These are phyloP conservation scores for Remersonia thermophila DNA, from an alignment of 2,329 filamentous ascomycete genomes.

Conservation along the genomic window DNA sequence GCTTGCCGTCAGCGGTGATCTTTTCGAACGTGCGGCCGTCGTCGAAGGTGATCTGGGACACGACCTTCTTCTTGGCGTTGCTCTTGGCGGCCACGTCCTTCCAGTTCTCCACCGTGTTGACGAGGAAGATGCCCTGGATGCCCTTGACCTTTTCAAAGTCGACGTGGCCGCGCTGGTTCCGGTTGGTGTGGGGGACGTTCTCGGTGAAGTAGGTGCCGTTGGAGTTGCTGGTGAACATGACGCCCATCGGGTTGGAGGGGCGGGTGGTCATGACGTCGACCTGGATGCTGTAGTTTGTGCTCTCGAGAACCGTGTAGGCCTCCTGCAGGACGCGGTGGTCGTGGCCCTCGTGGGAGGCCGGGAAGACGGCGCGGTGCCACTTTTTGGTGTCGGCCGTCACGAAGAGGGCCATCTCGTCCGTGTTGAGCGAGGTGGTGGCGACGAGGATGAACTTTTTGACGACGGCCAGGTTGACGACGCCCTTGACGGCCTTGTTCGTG, in stretches of 20 bases:
- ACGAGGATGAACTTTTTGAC: constrained; percentile 82
- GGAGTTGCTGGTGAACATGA: constrained; percentile 89
- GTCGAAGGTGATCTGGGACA: constrained; percentile 83
- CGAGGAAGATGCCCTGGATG: constrained; percentile 83
- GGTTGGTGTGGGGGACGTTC: constrained; percentile 87
- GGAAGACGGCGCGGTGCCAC: constrained; percentile 91
- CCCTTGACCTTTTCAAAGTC: constrained; percentile 91
- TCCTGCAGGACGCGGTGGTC: constrained; percentile 71
- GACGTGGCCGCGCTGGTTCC: constrained; percentile 60
- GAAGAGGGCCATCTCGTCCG: constrained; percentile 84
- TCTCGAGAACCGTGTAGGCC: constrained; percentile 87
- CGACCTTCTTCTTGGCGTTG: constrained; percentile 50
- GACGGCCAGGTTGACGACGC: constrained; percentile 67
- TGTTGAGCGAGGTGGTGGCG: constrained; percentile 65
- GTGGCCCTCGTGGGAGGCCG: constrained; percentile 29
- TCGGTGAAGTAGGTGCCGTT: constrained; percentile 93
- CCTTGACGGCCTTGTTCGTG: constrained; percentile 58
- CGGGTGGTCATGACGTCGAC: constrained; percentile 73
- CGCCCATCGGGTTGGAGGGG: constrained; percentile 62
- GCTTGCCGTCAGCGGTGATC: constrained; percentile 53
- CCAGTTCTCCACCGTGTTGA: constrained; percentile 83
- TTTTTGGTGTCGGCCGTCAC: constrained; percentile 70
- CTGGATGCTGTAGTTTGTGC: constrained; percentile 95
- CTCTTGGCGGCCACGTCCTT: constrained; percentile 52
- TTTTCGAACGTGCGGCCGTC: constrained; percentile 77